Conservation (phyloP, 1,139 yeast species). For the Yamadazyma membranifaciens region DNA sequence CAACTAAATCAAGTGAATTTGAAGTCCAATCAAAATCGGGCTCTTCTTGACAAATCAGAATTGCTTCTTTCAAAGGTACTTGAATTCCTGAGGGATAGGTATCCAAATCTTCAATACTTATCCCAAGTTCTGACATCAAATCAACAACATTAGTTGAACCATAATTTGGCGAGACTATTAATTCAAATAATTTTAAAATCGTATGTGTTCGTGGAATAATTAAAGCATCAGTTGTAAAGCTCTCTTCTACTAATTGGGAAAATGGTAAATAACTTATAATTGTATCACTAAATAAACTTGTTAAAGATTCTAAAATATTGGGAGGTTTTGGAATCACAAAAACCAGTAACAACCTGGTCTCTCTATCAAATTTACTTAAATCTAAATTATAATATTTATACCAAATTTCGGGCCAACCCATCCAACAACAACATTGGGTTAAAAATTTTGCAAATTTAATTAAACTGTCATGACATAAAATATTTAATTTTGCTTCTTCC, state of each 20-base stretch:
- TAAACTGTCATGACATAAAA: conserved; percentile 38
- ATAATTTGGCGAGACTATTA: conserved; percentile 54
- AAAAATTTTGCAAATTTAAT: conserved; percentile 50
- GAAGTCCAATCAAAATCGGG: conserved; percentile 51
- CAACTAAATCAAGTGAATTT: conserved; percentile 57
- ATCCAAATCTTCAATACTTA: conserved; percentile 54
- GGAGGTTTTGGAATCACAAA: conserved; percentile 53
- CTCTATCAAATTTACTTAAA: conserved; percentile 20
- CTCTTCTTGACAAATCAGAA: conserved; percentile 55
- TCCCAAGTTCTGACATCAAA: conserved; percentile 54
- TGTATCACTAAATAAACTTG: conserved; percentile 46
- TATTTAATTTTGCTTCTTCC: conserved; percentile 69
- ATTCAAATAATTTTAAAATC: conserved; percentile 59
- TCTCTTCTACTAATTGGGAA: conserved; percentile 67
- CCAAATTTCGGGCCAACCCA: conserved; percentile 80
- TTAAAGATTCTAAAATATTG: conserved; percentile 50
- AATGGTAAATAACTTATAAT: conserved; percentile 61
- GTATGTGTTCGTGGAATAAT: conserved; percentile 66
- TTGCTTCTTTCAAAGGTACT: conserved; percentile 62
- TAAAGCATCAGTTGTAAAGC: conserved; percentile 55
- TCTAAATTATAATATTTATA: conserved; percentile 49
- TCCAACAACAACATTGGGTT: conserved; percentile 62
- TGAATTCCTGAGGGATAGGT: conserved; percentile 73
- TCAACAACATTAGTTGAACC: conserved; percentile 55
- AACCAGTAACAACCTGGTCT: conserved; percentile 36